phyloP scores from a whole-genome alignment of 2,329 filamentous ascomycete genomes.

The Ophiostoma sp. region DNA sequence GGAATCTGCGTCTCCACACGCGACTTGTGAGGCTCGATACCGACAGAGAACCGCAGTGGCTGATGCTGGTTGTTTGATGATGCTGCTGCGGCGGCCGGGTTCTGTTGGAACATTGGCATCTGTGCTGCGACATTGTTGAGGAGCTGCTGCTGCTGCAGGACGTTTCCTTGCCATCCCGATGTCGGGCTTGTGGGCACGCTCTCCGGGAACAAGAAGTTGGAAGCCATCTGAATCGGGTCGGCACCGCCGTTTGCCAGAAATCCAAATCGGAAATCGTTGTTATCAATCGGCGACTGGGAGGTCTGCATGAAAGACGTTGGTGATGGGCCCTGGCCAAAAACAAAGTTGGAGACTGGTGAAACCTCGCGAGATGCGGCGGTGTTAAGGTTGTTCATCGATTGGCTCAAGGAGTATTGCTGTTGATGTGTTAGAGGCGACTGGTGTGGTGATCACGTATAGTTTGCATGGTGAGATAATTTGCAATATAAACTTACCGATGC shows the following conservation, averaged over 20 bases:
- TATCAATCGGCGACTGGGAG: slow-evolving; percentile 49
- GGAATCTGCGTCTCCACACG: slow-evolving; percentile 96
- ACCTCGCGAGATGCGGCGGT: slow-evolving; percentile 53
- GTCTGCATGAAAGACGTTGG: slow-evolving; percentile 50
- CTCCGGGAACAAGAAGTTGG: slow-evolving; percentile 26
- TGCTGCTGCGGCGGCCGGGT: neutral
- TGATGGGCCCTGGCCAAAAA: slow-evolving; percentile 55
- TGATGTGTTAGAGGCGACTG: slow-evolving; percentile 31
- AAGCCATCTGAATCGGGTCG: slow-evolving; percentile 20
- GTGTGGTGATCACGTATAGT: neutral
- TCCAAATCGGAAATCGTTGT: slow-evolving; percentile 40
- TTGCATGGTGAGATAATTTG: neutral
- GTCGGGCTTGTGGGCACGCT: slow-evolving; percentile 27
- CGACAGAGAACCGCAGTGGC: slow-evolving; percentile 40
- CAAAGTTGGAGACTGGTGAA: slow-evolving; percentile 55
- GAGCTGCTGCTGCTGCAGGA: slow-evolving; percentile 21
- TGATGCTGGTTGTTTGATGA: slow-evolving; percentile 8
- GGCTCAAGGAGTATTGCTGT: slow-evolving; percentile 54
- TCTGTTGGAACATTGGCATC: slow-evolving; percentile 28
- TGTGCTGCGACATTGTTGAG: slow-evolving; percentile 11
- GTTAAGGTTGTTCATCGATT: slow-evolving; percentile 52
- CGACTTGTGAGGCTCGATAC: slow-evolving; percentile 75
- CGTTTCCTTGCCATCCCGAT: slow-evolving; percentile 24
- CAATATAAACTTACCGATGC: slow-evolving; percentile 43
- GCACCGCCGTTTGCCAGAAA: slow-evolving; percentile 16